Evolutionary conservation across 2,329 filamentous ascomycete species (phyloP), one percentile per base, ranked within the genome.

Genomic region (Diaporthe capsici): DNA sequence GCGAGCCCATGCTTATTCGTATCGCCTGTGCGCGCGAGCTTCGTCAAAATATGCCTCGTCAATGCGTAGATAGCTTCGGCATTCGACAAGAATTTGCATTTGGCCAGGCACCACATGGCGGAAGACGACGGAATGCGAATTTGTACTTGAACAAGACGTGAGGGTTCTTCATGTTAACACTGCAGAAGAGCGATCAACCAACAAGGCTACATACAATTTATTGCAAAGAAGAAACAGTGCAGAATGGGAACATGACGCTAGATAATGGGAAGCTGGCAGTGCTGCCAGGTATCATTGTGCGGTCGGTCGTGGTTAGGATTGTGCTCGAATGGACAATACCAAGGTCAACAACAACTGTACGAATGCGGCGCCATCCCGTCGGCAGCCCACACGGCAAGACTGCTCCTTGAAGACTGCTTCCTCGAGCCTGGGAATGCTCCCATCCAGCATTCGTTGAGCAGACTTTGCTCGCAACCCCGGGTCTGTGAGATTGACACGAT

Each of bases 241-340:
- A 67, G n/a, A 73, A 73, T 73, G 47, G 47, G 17, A 61, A 17
- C 1, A 12, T 15, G 22, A n/a, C 10, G 13, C 15, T 17, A 55
- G 17, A 44, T 15, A 53, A 44, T 65, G 31, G 17, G 58, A 25
- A 37, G 20, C 17, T 57, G 42, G 3, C 17, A 25, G 47, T 55
- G n/a, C 20, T 55, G 13, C 31, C 55, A 31, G 13, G 37, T 28
- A 53, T 61, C 71, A 37, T 73, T 73, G 58, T 65, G 44, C 20
- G 34, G 58, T 37, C 20, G 49, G 58, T 37, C 20, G 49, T 55
- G 47, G 13, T 31, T 55, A 44, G 22, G 60, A 73, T 73, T 73
- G 71, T 73, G 61, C 20, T 53, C 22, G 15, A 34, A 34, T 15
- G 20, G 12, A 73, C 42, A 73, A 73, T 73, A 44, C 58, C 42